These are phyloP conservation scores for Lachnellula occidentalis DNA, from an alignment of 2,329 filamentous ascomycete genomes.

Conservation along the genomic window DNA sequence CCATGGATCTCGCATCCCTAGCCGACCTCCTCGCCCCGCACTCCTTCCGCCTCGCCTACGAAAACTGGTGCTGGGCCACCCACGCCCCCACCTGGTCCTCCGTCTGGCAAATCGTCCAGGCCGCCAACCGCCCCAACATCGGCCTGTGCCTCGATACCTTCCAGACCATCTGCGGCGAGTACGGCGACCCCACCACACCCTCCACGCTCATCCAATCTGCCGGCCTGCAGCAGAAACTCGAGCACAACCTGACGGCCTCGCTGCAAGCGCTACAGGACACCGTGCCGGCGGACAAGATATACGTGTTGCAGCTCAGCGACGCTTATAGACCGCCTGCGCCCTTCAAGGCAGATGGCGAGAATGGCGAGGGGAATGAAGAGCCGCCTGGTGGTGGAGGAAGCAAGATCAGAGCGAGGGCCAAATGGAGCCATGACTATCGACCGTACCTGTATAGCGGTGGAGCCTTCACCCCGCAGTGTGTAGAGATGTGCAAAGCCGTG, in stretches of 20 bases:
- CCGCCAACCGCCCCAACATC: conserved; percentile 58
- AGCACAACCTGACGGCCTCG: conserved; percentile 46
- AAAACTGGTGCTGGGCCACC: conserved; percentile 80
- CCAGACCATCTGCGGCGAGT: conserved; percentile 68
- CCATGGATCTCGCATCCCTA: conserved; percentile 57
- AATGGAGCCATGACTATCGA: conserved; percentile 68
- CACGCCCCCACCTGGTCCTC: conserved; percentile 63
- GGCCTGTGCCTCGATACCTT: conserved; percentile 76
- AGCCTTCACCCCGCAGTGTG: conserved; percentile 51
- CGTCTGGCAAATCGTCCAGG: conserved; percentile 62
- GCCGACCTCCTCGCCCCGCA: conserved; percentile 55
- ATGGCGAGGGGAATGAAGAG: not conserved
- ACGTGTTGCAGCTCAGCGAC: conserved; percentile 68
- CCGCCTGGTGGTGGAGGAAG: conserved; percentile 35
- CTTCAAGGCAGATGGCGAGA: conserved; percentile 38
- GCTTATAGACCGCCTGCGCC: conserved; percentile 59
- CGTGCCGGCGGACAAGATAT: conserved; percentile 66
- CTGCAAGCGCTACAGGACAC: conserved; percentile 50
- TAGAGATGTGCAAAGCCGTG: conserved; percentile 61
- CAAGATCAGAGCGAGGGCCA: conserved; percentile 53
- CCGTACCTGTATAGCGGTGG: conserved; percentile 66
- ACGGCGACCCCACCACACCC: conserved; percentile 61
- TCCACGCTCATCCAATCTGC: conserved; percentile 52
- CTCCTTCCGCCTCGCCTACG: conserved; percentile 62
- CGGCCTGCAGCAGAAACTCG: conserved; percentile 37